Percentiles rank a stretch among this genome's conserved stretches.
Evolutionary conservation across 257 asterid genomes (phyloP).

Genomic region (Anisodus tanguticus): DNA sequence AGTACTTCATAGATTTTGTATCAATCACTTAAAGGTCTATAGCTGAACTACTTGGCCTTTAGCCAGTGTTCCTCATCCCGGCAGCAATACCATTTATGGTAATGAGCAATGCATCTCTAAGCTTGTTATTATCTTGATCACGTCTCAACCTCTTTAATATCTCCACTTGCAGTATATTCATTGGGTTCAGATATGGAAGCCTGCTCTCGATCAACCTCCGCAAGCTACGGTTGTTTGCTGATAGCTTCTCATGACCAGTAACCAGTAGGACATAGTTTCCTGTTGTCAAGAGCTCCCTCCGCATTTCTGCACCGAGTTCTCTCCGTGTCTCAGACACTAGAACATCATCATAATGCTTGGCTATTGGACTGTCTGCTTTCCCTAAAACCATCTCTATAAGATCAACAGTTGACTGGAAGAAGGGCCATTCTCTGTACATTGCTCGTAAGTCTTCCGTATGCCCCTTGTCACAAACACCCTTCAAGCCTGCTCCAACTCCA

Average conservation of each 20-base stretch:
- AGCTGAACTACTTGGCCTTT: constrained; percentile 26
- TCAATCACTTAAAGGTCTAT: not conserved
- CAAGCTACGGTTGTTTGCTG: constrained; percentile 69
- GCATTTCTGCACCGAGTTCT: constrained; percentile 71
- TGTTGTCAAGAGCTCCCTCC: constrained; percentile 77
- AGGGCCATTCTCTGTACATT: constrained; percentile 95
- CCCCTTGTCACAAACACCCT: constrained; percentile 78
- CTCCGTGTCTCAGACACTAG: constrained; percentile 72
- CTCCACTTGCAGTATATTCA: constrained; percentile 97
- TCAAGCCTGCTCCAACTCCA: constrained; percentile 90
- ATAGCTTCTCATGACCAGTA: constrained; percentile 81
- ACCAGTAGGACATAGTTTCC: constrained; percentile 66
- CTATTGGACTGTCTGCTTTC: constrained; percentile 79
- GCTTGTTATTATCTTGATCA: constrained; percentile 72
- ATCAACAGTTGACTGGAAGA: constrained; percentile 87
- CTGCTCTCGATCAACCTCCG: constrained; percentile 87
- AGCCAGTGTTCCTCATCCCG: constrained; percentile 97
- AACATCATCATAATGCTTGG: constrained; percentile 85
- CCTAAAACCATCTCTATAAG: constrained; percentile 95
- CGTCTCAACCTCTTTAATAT: constrained; percentile 77
- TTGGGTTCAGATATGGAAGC: constrained; percentile 87
- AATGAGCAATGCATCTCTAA: constrained; percentile 84
- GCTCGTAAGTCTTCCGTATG: constrained; percentile 77
- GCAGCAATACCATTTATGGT: constrained; percentile 96
- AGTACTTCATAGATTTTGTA: not conserved